These are phyloP conservation scores for Phialophora chinensis DNA, from an alignment of 2,329 filamentous ascomycete species.

Conservation along the genomic window DNA sequence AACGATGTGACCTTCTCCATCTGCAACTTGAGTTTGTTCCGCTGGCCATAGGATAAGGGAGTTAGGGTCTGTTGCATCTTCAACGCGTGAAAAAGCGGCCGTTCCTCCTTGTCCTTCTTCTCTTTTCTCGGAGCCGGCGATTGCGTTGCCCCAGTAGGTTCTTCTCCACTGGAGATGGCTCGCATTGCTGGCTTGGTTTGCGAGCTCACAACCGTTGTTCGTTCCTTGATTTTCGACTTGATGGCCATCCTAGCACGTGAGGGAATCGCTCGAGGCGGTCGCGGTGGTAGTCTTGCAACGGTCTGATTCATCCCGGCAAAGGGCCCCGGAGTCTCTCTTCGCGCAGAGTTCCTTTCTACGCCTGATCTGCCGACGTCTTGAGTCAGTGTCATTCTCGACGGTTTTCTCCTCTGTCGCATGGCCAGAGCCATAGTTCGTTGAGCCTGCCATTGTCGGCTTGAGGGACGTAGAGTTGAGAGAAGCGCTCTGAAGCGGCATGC, in stretches of 20 bases:
- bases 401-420: constrained; percentile 50
- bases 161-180: neutral
- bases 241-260: constrained; percentile 25
- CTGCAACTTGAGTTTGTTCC: constrained; percentile 65
- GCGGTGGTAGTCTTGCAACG: constrained; percentile 25
- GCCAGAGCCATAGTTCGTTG: constrained; percentile 49
- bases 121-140: constrained; percentile 35
- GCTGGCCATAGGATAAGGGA: constrained; percentile 75
- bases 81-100: constrained; percentile 74
- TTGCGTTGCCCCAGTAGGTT: neutral
- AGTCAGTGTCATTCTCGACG: constrained; percentile 60
- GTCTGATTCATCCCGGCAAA: constrained; percentile 64
- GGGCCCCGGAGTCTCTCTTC: constrained; percentile 57
- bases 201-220: neutral
- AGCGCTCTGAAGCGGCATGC: constrained; percentile 37
- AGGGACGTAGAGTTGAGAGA: constrained; percentile 17
- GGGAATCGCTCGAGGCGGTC: constrained; percentile 22
- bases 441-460: constrained; percentile 44
- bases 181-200: neutral
- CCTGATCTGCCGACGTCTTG: constrained; percentile 43
- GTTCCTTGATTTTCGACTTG: constrained; percentile 23
- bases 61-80: constrained; percentile 89
- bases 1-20: constrained; percentile 75
- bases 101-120: constrained; percentile 50
- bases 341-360: constrained; percentile 37